Evolutionary conservation across 176 grass and related monocot genomes (phyloP).

Genomic region (Bothriochloa decipiens): DNA sequence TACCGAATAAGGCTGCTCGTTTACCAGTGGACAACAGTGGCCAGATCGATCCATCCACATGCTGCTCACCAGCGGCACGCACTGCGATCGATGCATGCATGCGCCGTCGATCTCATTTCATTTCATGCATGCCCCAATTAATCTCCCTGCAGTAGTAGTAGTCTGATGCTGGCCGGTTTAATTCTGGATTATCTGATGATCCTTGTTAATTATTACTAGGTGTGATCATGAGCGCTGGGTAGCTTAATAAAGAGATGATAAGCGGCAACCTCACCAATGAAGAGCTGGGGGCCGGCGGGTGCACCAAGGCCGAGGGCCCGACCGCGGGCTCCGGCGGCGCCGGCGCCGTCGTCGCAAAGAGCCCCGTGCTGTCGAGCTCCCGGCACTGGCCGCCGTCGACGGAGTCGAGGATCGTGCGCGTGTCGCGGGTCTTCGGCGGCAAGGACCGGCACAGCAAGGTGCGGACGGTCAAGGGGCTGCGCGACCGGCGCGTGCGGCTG

Average conservation of each 20-base stretch:
- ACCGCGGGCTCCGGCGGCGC: not conserved
- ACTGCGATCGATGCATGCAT: conserved; percentile 24
- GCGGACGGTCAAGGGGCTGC: conserved; percentile 75
- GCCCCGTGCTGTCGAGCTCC: conserved; percentile 33
- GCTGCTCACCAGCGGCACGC: not conserved
- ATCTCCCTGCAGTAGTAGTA: not conserved
- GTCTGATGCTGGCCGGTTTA: not conserved
- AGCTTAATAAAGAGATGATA: conserved; percentile 38
- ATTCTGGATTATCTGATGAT: conserved; percentile 14
- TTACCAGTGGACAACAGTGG: conserved; percentile 16
- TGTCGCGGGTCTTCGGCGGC: conserved; percentile 84
- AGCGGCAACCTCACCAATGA: conserved; percentile 36
- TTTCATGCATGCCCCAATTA: conserved; percentile 51
- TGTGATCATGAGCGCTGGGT: conserved; percentile 38
- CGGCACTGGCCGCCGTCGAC: conserved; percentile 69
- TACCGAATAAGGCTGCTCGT: conserved; percentile 27
- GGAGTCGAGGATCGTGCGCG: conserved; percentile 89
- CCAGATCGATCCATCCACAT: conserved; percentile 12
- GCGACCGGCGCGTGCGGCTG: conserved; percentile 85
- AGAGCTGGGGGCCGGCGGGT: conserved; percentile 23
- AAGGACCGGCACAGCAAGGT: conserved; percentile 99
- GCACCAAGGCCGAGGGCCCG: conserved; percentile 34
- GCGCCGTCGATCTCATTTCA: conserved; percentile 44
- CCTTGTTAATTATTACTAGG: conserved; percentile 9
- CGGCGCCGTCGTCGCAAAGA: not conserved